phyloP scores from a whole-genome alignment of 192 early-diverging fungal species.

The Linnemannia hyalina region DNA sequence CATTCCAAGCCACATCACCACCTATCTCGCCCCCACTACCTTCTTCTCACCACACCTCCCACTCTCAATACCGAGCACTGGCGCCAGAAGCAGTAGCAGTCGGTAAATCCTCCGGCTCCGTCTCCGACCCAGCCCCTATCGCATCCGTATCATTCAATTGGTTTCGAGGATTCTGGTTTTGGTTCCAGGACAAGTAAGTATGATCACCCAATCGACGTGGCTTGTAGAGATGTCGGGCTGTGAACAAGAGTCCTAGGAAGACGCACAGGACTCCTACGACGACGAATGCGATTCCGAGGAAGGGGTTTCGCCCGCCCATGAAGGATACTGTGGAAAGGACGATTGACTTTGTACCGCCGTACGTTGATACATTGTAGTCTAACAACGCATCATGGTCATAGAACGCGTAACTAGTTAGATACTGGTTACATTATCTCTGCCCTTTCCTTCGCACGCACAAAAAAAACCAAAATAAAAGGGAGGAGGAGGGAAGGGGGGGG shows the following conservation, averaged over 20 bases:
- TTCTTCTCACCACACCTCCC: not conserved
- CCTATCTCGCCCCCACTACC: not conserved
- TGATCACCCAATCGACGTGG: conserved; percentile 98
- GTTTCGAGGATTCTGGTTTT: conserved; percentile 5
- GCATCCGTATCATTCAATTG: not conserved
- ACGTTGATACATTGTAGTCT: conserved; percentile 86
- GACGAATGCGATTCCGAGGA: conserved; percentile 95
- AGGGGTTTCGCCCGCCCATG: conserved; percentile 95
- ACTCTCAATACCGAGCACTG: not conserved
- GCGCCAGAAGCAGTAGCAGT: conserved; percentile 2
- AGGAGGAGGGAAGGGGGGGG: conserved; percentile 27
- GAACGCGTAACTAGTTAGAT: too few relatives aligned
- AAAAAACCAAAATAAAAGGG: not conserved
- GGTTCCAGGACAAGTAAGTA: conserved; percentile 96
- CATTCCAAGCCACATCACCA: not conserved
- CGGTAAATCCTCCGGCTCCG: not conserved
- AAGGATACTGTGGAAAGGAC: conserved; percentile 95
- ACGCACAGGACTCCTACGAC: conserved; percentile 91
- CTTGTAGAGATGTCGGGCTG: conserved; percentile 91
- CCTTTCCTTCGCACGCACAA: not conserved
- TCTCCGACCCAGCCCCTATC: not conserved
- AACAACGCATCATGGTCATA: not conserved
- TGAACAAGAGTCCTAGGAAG: conserved; percentile 90
- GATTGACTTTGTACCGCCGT: conserved; percentile 95
- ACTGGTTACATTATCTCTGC: too few relatives aligned